A percentile compares a stretch with the other conserved stretches of the same genome.
Evolutionary conservation across 2,329 filamentous ascomycete genomes (phyloP).

Genomic region (Fusarium liriodendri): DNA sequence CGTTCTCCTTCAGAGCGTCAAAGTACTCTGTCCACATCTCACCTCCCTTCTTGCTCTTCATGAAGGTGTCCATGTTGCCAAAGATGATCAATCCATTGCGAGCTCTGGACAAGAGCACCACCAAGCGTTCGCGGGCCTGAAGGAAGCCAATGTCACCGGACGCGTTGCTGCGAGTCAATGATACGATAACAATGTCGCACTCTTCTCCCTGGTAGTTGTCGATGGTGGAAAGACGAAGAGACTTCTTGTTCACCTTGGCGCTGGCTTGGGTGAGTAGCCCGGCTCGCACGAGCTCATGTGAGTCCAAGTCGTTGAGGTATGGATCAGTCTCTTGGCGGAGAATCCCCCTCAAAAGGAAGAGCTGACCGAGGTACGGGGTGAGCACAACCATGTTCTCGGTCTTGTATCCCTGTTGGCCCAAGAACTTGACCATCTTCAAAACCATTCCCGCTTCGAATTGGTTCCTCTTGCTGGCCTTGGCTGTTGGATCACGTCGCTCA

Average conservation of each 20-base stretch:
- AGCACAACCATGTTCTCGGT: constrained; percentile 74
- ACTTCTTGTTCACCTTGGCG: constrained; percentile 62
- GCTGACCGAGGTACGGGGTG: constrained; percentile 78
- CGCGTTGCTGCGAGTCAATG: constrained; percentile 74
- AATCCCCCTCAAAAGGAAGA: constrained; percentile 65
- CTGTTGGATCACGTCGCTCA: constrained; percentile 62
- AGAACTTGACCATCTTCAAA: constrained; percentile 71
- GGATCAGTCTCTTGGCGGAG: constrained; percentile 71
- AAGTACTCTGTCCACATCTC: constrained; percentile 69
- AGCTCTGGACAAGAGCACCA: constrained; percentile 77
- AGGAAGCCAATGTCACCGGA: constrained; percentile 78
- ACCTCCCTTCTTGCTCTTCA: constrained; percentile 57
- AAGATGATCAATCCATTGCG: constrained; percentile 75
- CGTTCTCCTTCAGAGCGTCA: constrained; percentile 61
- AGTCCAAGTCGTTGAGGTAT: constrained; percentile 76
- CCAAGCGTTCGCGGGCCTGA: constrained; percentile 71
- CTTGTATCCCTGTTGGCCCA: constrained; percentile 78
- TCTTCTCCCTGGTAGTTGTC: constrained; percentile 87
- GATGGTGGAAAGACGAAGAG: constrained; percentile 74
- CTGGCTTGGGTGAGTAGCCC: constrained; percentile 68
- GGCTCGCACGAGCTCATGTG: constrained; percentile 66
- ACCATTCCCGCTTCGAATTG: constrained; percentile 74
- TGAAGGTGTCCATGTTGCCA: constrained; percentile 76
- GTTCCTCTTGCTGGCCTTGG: constrained; percentile 69
- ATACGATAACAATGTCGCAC: constrained; percentile 76